Evolutionary conservation across 129 eudicot species (phyloP).

Genomic region (Apium graveolens): DNA sequence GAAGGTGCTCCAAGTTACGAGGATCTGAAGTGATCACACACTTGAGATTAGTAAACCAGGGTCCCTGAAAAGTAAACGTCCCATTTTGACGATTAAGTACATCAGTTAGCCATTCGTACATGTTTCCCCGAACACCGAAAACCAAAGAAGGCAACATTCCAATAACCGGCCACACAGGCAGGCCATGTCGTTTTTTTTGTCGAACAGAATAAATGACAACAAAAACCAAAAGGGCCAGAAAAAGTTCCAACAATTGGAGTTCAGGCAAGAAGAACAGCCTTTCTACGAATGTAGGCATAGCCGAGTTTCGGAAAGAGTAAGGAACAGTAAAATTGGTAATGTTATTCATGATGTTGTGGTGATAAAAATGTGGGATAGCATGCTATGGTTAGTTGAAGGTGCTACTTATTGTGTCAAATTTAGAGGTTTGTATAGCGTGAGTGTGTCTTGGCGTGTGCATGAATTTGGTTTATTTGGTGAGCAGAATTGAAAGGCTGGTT

Average conservation of each 20-base stretch:
- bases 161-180: slow-evolving; percentile 71
- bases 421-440: slow-evolving; percentile 22
- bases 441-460: slow-evolving; percentile 33
- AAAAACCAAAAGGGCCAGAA: slow-evolving; percentile 52
- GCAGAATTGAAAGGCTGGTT: slow-evolving; percentile 33
- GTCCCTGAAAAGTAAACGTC: slow-evolving; percentile 67
- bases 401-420: slow-evolving; percentile 38
- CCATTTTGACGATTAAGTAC: slow-evolving; percentile 44
- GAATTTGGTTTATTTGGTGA: slow-evolving; percentile 68
- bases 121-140: slow-evolving; percentile 39
- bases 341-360: slow-evolving; percentile 26
- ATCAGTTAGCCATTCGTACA: slow-evolving; percentile 76
- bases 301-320: background rate
- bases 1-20: slow-evolving; percentile 75
- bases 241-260: slow-evolving; percentile 50
- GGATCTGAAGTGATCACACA: slow-evolving; percentile 90
- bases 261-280: slow-evolving; percentile 29
- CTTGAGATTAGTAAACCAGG: slow-evolving; percentile 71
- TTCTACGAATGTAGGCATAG: background rate
- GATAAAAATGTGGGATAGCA: slow-evolving; percentile 21
- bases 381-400: slow-evolving; percentile 28
- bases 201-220: slow-evolving; percentile 49
- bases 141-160: slow-evolving; percentile 88
- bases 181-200: slow-evolving; percentile 49
- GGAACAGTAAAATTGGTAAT: slow-evolving; percentile 25